Percentiles rank a stretch among this genome's conserved stretches.
phyloP scores from a whole-genome alignment of 2,329 filamentous ascomycete genomes.

The Colletotrichum melonis region DNA sequence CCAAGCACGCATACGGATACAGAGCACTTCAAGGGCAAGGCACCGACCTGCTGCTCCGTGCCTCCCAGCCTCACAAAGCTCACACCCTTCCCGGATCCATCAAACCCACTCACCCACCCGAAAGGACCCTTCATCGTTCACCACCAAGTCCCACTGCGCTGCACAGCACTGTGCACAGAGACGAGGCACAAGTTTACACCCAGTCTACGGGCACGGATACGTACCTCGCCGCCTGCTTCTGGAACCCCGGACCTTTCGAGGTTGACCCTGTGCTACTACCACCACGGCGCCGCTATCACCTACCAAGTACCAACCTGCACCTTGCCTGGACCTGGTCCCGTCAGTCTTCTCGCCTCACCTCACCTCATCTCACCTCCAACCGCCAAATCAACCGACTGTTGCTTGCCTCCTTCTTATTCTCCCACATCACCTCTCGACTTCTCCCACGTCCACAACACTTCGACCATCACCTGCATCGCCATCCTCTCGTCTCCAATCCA shows the following conservation, averaged over 20 bases:
- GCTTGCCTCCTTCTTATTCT: background rate
- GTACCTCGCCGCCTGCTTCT: background rate
- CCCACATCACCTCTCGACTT: background rate
- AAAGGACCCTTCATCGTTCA: slow-evolving; percentile 2
- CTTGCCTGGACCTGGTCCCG: slow-evolving; percentile 10
- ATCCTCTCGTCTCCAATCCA: too few relatives aligned
- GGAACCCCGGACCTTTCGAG: slow-evolving; percentile 3
- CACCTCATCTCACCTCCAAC: slow-evolving; percentile 10
- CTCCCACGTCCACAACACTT: background rate
- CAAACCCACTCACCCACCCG: slow-evolving; percentile 1
- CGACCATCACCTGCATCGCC: background rate
- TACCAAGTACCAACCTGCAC: background rate
- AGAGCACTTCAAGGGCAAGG: background rate
- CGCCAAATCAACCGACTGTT: background rate
- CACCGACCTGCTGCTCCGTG: slow-evolving; percentile 4
- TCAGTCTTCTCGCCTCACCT: slow-evolving; percentile 2
- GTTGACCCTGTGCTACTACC: background rate
- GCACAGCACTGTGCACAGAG: background rate
- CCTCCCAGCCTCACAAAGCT: background rate
- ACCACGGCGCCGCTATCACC: background rate
- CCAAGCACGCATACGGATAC: background rate
- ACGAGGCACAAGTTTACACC: background rate
- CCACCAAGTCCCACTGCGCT: background rate
- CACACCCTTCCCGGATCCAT: background rate
- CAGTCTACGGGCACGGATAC: background rate